Evolutionary conservation across 2,329 filamentous ascomycete genomes (phyloP), one percentile per base, ranked within the genome.

Genomic region (Hawksworthiomyces lignivorus): DNA sequence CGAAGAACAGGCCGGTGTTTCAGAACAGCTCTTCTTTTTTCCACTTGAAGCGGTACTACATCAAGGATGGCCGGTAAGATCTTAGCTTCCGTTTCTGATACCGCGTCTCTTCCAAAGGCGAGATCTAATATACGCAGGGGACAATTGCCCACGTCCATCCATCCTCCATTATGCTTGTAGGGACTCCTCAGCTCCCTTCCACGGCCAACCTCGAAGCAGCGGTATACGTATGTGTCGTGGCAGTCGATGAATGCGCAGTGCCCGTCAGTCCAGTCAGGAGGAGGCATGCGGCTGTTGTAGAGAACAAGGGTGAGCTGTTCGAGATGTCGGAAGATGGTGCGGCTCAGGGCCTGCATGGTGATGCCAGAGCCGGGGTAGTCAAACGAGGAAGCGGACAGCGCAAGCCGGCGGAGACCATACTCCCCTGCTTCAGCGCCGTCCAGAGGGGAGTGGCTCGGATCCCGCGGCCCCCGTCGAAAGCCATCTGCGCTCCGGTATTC

Each of bases 281-380:
- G 47, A 6, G 47, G 47, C 17, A 12, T 11, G 14, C 20, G 20
- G 34, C 40, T 30, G 26, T 29, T 15, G 28, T 48, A 46, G 21
- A 46, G 15, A 14, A 48, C 43, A 5, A 50, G 32, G 11, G 39
- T 31, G n/a, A 48, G 34, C 35, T 45, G 44, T 20, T 47, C 41
- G 26, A 50, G 35, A 12, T 50, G 27, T 3, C 28, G 29, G 21
- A 48, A 47, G 19, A 46, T 35, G 14, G 43, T 42, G 34, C 41
- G 41, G n/a, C 46, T 30, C 28, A 46, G 48, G 22, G 43, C 33
- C 19, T 31, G 26, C 32, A 48, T 39, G 19, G 40, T 31, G 8
- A 39, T 36, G 22, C 21, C 34, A 6, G 19, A 26, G 21, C 21
- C 34, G 14, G 44, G 39, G 18, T 46, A 19, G 36, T 28, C 27